A percentile compares a stretch with the other conserved stretches of the same genome.
Conservation (phyloP, 2,329 filamentous ascomycete genomes). For the Sarocladiaceae sp. region DNA sequence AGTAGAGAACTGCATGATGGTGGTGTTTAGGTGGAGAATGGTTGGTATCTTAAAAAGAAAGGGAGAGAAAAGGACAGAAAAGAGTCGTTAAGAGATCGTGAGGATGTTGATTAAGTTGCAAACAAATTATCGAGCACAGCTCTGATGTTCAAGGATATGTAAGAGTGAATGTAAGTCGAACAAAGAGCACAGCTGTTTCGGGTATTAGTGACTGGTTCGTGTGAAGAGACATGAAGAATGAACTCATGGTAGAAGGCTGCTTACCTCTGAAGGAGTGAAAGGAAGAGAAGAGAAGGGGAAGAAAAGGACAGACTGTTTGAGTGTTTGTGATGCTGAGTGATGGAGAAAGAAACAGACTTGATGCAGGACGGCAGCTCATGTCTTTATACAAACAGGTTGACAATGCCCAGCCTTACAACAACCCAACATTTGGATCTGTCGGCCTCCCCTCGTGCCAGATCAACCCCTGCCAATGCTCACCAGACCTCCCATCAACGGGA, state of each 20-base stretch:
- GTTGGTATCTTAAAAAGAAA: conserved; percentile 16
- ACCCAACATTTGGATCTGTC: no score
- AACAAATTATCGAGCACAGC: conserved; percentile 5
- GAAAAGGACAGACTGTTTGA: conserved; percentile 7
- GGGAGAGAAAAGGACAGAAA: conserved; percentile 12
- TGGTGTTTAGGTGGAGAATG: conserved; percentile 15
- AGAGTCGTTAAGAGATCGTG: conserved; percentile 13
- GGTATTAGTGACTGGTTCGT: no score
- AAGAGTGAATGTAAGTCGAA: conserved; percentile 7
- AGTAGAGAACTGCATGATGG: conserved; percentile 44
- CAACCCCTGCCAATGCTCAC: conserved; percentile 1
- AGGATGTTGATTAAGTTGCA: conserved; percentile 13
- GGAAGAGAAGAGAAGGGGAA: background rate
- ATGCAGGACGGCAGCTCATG: conserved; percentile 2
- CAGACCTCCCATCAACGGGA: conserved; percentile 1
- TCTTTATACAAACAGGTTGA: conserved; percentile 6
- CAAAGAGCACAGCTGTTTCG: conserved; percentile 9
- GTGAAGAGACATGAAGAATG: no score
- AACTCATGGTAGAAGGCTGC: background rate
- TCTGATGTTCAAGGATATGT: conserved; percentile 9
- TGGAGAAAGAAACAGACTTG: conserved; percentile 5
- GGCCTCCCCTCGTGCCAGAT: no score
- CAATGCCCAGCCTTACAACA: no score
- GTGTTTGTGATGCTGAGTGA: conserved; percentile 7
- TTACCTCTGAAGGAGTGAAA: background rate